Conservation (phyloP, 257 asterid genomes). For the Asclepias syriaca region DNA sequence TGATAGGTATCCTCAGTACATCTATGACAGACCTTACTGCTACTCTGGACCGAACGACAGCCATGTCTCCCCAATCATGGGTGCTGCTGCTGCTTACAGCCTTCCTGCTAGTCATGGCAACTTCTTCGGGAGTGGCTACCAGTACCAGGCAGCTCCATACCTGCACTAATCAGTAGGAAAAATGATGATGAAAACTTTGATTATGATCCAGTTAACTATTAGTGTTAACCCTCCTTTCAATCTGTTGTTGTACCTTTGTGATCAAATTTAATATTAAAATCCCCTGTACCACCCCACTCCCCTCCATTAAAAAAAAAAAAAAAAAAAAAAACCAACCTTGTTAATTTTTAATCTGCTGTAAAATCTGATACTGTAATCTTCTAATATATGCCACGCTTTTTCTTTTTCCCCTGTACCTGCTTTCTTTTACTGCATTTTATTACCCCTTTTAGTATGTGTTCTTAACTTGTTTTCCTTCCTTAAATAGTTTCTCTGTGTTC, state of each 20-base stretch:
- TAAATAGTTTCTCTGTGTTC: neutral
- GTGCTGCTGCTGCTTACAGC: constrained; percentile 54
- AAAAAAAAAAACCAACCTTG: constrained; percentile 24
- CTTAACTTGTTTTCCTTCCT: neutral
- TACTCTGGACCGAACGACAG: constrained; percentile 60
- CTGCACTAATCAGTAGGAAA: constrained; percentile 84
- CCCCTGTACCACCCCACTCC: neutral
- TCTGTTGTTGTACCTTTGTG: constrained; percentile 50
- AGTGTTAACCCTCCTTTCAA: constrained; percentile 57
- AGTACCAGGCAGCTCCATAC: constrained; percentile 88
- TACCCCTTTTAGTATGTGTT: neutral
- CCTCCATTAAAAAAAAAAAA: constrained; percentile 9
- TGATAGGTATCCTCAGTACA: constrained; percentile 79
- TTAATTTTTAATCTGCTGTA: constrained; percentile 68
- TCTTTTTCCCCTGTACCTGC: constrained; percentile 9
- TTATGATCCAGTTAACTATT: constrained; percentile 50
- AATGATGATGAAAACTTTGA: constrained; percentile 31
- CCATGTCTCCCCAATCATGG: constrained; percentile 53
- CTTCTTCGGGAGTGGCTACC: constrained; percentile 91
- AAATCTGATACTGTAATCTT: constrained; percentile 47
- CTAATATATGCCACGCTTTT: constrained; percentile 29
- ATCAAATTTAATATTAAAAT: constrained; percentile 38
- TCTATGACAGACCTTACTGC: constrained; percentile 68
- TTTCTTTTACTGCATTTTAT: neutral
- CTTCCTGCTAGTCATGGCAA: constrained; percentile 63